Conservation (phyloP, 2,329 filamentous ascomycete species). For the Exophiala mesophila region DNA sequence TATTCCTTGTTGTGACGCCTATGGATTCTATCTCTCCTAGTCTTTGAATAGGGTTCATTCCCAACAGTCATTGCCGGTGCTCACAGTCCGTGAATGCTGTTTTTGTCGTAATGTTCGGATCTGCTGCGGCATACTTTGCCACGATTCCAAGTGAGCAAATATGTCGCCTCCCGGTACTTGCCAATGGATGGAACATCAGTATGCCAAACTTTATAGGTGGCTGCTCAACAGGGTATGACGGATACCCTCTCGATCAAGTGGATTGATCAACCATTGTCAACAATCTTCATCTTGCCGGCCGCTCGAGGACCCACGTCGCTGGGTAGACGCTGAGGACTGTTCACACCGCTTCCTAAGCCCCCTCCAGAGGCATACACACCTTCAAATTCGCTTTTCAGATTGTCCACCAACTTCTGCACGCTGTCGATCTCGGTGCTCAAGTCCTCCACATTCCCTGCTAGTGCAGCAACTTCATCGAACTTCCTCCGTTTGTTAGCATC, state of each 20-base stretch:
- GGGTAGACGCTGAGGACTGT: conserved; percentile 13
- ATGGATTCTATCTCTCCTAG: too few relatives aligned
- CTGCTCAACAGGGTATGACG: neutral
- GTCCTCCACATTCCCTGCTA: conserved; percentile 77
- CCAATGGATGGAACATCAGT: too few relatives aligned
- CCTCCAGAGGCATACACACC: conserved; percentile 39
- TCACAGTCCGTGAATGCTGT: too few relatives aligned
- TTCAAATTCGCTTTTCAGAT: conserved; percentile 56
- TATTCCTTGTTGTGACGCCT: too few relatives aligned
- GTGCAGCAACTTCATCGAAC: conserved; percentile 79
- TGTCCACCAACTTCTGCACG: conserved; percentile 59
- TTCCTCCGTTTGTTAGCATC: conserved; percentile 69
- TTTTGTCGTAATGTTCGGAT: too few relatives aligned
- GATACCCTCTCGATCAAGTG: too few relatives aligned
- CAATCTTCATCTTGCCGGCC: conserved; percentile 11
- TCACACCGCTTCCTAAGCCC: conserved; percentile 21
- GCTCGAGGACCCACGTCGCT: neutral
- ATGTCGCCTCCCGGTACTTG: too few relatives aligned
- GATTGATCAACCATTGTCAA: conserved; percentile 10
- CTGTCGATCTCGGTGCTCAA: conserved; percentile 70
- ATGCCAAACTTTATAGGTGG: too few relatives aligned
- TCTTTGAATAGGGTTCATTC: too few relatives aligned
- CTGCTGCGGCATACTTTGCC: too few relatives aligned
- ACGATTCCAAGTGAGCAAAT: too few relatives aligned
- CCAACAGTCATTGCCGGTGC: too few relatives aligned